phyloP scores from a whole-genome alignment of 139 green algal species.

The Coelastrella sp. region DNA sequence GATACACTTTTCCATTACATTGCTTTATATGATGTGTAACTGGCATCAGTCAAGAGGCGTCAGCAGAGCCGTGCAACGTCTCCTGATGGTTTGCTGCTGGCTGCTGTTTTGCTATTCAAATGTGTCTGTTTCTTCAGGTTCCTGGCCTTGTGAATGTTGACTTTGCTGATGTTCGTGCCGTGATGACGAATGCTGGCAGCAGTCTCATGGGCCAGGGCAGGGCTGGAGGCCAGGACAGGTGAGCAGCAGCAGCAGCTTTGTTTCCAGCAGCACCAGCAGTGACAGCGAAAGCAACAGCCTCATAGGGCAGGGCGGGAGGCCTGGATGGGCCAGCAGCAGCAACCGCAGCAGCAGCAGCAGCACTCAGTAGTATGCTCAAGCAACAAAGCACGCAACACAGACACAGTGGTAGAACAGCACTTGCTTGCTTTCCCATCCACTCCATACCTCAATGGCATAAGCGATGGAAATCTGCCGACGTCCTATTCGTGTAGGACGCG shows the following conservation, averaged over 20 bases:
- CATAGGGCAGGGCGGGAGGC: constrained; percentile 83
- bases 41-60: background rate
- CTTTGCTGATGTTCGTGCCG: constrained; percentile 95
- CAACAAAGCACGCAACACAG: background rate
- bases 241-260: background rate
- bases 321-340: constrained; percentile 56
- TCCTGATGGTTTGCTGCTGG: background rate
- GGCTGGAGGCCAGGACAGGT: constrained; percentile 71
- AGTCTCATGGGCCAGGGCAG: constrained; percentile 91
- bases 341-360: background rate
- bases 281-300: no score
- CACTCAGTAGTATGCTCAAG: no score
- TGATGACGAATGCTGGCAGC: constrained; percentile 89
- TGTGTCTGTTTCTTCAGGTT: background rate
- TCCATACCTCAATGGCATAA: no score
- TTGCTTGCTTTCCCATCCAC: no score
- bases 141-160: constrained; percentile 98
- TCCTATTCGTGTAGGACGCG: no score
- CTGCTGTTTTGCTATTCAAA: background rate
- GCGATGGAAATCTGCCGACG: no score
- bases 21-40: background rate
- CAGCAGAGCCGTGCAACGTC: background rate
- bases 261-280: background rate
- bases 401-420: background rate
- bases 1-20: no score